Conservation (phyloP, 805 yeast species). For the Suhomyces emberorum region DNA sequence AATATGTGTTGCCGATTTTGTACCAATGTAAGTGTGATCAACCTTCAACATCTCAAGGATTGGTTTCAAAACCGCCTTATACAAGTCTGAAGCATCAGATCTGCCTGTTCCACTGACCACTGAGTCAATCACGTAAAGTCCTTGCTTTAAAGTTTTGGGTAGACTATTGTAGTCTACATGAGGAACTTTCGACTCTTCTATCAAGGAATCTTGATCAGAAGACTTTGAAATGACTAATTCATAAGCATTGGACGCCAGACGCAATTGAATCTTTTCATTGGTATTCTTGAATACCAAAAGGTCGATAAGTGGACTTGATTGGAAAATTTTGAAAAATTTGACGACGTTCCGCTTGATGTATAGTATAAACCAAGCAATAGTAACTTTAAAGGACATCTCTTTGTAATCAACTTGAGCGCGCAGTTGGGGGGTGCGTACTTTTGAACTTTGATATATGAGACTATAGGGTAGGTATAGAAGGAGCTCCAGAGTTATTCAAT, state of each 20-base stretch:
- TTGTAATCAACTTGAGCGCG: too few species aligned
- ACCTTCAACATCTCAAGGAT: constrained; percentile 39
- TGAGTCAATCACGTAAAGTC: constrained; percentile 45
- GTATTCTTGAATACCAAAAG: constrained; percentile 5
- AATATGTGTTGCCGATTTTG: constrained; percentile 40
- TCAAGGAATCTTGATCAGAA: neutral
- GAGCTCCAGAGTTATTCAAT: too few species aligned
- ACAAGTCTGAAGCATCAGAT: constrained; percentile 30
- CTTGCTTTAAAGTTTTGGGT: constrained; percentile 5
- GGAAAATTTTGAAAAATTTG: too few species aligned
- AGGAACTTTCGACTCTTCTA: neutral
- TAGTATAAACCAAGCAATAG: too few species aligned
- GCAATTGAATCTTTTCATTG: constrained; percentile 4
- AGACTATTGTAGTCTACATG: neutral
- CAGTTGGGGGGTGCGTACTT: too few species aligned
- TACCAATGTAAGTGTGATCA: constrained; percentile 39
- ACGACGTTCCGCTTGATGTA: too few species aligned
- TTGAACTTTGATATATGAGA: too few species aligned
- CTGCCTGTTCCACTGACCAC: constrained; percentile 48
- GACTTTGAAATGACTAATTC: neutral
- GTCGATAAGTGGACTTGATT: constrained; percentile 4
- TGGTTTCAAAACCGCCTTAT: constrained; percentile 44
- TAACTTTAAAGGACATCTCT: too few species aligned
- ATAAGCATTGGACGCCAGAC: constrained; percentile 1
- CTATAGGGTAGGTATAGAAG: too few species aligned